Percentiles rank a stretch among this genome's conserved stretches.
Evolutionary conservation across 768 basidiomycete genomes (phyloP).

Genomic region (Candolleomyces eurysporus): DNA sequence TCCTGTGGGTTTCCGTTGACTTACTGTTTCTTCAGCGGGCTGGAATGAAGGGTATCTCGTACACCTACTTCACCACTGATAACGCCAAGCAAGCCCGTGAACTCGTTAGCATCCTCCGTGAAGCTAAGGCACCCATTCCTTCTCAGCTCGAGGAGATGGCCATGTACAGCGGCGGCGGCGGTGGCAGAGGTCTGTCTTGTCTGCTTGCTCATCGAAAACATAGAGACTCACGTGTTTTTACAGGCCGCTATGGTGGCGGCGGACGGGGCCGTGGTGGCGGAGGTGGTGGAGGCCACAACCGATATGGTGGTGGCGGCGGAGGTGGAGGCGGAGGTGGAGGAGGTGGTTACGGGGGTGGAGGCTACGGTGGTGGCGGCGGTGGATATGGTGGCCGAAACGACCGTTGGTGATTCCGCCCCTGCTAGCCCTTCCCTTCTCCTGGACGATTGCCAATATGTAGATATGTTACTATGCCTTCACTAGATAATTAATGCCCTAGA

Average conservation of each 20-base stretch:
- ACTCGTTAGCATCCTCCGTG: slow-evolving; percentile 78
- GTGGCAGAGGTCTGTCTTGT: slow-evolving; percentile 57
- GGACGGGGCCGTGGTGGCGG: slow-evolving; percentile 28
- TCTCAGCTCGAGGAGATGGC: slow-evolving; percentile 93
- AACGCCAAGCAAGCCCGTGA: slow-evolving; percentile 95
- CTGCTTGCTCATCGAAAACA: not conserved
- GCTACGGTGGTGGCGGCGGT: slow-evolving; percentile 40
- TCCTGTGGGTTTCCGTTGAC: slow-evolving; percentile 12
- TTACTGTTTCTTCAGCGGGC: slow-evolving; percentile 59
- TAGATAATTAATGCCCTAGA: no score
- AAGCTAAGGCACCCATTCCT: slow-evolving; percentile 84
- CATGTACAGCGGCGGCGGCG: slow-evolving; percentile 80
- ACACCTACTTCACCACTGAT: slow-evolving; percentile 96
- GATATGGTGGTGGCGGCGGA: slow-evolving; percentile 39
- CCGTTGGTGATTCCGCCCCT: slow-evolving; percentile 13
- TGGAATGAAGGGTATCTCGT: slow-evolving; percentile 87
- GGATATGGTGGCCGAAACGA: slow-evolving; percentile 39
- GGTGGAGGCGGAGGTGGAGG: slow-evolving; percentile 45
- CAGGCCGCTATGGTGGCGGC: slow-evolving; percentile 61
- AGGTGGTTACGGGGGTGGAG: slow-evolving; percentile 35
- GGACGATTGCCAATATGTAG: no score
- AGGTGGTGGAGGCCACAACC: slow-evolving; percentile 41
- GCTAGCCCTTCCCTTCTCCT: no score
- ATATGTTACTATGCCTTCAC: no score
- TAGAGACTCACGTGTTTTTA: slow-evolving; percentile 8